These are phyloP conservation scores for Trypanosoma avium DNA, from an alignment of 208 protist species.

Conservation along the genomic window DNA sequence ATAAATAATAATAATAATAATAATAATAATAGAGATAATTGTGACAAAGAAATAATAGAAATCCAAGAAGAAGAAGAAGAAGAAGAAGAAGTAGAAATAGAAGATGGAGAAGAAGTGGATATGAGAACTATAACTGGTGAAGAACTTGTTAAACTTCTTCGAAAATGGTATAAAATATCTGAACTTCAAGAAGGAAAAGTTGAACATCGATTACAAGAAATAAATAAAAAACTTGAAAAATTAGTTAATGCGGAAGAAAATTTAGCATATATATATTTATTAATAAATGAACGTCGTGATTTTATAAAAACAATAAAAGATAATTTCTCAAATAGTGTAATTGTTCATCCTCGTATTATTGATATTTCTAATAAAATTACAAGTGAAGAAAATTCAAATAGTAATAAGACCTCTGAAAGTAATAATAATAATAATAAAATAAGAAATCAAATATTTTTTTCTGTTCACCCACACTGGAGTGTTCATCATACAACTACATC, in stretches of 20 bases:
- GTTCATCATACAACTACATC: conserved; percentile 60
- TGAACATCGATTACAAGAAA: neutral
- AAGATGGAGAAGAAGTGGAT: neutral
- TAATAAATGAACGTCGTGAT: conserved; percentile 37
- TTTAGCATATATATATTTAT: conserved; percentile 42
- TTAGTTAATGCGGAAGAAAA: neutral
- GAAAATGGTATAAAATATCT: neutral
- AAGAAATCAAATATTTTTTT: conserved; percentile 39
- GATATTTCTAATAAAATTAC: neutral
- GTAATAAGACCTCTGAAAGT: neutral
- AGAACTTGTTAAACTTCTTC: conserved; percentile 2
- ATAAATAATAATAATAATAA: neutral
- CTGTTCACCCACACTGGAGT: conserved; percentile 66
- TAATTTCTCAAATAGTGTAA: conserved; percentile 24
- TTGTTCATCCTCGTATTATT: conserved; percentile 19
- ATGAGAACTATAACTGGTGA: conserved; percentile 5
- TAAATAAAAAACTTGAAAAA: neutral
- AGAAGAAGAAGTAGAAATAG: neutral
- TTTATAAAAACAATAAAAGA: conserved; percentile 30
- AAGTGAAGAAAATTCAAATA: neutral
- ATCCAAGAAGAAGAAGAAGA: neutral
- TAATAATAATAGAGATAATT: no score
- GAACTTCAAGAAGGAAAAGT: neutral
- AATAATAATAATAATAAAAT: neutral
- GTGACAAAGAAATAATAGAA: no score